A percentile compares a stretch with the other conserved stretches of the same genome.
Conservation (phyloP, 2,329 filamentous ascomycete genomes). For the Phoma sp. region DNA sequence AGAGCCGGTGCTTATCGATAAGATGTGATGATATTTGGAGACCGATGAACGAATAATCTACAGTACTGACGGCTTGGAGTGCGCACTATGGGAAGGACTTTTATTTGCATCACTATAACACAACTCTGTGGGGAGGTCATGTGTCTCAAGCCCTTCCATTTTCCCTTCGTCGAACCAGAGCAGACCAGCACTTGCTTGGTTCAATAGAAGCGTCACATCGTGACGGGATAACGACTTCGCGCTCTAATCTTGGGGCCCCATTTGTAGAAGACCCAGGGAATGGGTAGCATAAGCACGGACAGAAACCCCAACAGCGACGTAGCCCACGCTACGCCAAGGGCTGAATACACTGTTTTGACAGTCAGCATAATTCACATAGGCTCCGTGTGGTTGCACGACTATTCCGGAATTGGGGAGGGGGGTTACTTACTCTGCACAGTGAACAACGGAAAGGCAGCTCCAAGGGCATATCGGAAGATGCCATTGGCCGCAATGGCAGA, state of each 20-base stretch:
- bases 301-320: conserved; percentile 49
- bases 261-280: conserved; percentile 37
- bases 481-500: conserved; percentile 49
- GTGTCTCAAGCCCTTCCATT: not conserved
- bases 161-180: not conserved
- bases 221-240: conserved; percentile 12
- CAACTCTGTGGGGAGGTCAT: not conserved
- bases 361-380: not conserved
- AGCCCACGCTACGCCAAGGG: conserved; percentile 49
- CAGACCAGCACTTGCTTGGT: not conserved
- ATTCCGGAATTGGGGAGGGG: not conserved
- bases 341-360: conserved; percentile 32
- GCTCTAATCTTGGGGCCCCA: conserved; percentile 24
- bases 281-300: conserved; percentile 41
- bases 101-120: no score
- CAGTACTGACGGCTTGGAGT: no score
- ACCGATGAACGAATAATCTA: no score
- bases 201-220: conserved; percentile 1
- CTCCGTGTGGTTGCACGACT: not conserved
- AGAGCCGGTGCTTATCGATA: not conserved
- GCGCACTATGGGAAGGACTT: no score
- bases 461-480: conserved; percentile 46
- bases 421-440: conserved; percentile 41
- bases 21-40: not conserved
- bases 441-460: conserved; percentile 47